phyloP scores from a whole-genome alignment of 1,284 basidiomycete genomes.

The Hemileia vastatrix region DNA sequence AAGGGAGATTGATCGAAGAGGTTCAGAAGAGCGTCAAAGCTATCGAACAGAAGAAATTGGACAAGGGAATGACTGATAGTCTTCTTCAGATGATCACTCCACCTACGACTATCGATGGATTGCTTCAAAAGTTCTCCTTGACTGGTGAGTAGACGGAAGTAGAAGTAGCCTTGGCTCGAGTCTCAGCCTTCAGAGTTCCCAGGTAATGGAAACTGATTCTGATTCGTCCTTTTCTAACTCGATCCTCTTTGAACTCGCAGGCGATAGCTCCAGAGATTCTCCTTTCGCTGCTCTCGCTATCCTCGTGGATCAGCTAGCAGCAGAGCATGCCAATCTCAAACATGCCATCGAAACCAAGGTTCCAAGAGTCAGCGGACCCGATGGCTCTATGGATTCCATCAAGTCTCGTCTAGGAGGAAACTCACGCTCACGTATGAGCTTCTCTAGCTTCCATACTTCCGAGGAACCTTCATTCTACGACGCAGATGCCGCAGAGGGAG shows the following conservation, averaged over 20 bases:
- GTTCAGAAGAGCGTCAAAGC: conserved; percentile 16
- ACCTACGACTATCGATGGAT: not conserved
- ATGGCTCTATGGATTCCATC: conserved; percentile 32
- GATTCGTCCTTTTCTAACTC: not conserved
- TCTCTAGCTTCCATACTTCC: conserved; percentile 31
- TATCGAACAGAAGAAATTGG: conserved; percentile 1
- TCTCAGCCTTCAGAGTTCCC: not conserved
- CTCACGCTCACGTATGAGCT: conserved; percentile 27
- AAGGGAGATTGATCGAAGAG: conserved; percentile 31
- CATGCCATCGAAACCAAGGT: conserved; percentile 31
- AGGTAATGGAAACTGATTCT: not conserved
- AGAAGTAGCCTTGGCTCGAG: not conserved
- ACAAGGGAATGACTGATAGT: not conserved
- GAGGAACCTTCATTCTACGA: conserved; percentile 38
- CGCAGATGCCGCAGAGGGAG: conserved; percentile 2
- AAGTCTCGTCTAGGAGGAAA: conserved; percentile 18
- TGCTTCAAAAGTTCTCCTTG: not conserved
- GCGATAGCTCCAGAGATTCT: not conserved
- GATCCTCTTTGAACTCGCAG: not conserved
- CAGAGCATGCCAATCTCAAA: conserved; percentile 34
- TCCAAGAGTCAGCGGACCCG: conserved; percentile 25
- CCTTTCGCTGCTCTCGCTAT: conserved; percentile 25
- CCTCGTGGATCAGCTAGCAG: conserved; percentile 28
- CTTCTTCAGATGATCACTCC: conserved; percentile 5
- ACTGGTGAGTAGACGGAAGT: not conserved